Conservation (phyloP, 192 early-diverging fungal species). For the Pilaira anomala region DNA sequence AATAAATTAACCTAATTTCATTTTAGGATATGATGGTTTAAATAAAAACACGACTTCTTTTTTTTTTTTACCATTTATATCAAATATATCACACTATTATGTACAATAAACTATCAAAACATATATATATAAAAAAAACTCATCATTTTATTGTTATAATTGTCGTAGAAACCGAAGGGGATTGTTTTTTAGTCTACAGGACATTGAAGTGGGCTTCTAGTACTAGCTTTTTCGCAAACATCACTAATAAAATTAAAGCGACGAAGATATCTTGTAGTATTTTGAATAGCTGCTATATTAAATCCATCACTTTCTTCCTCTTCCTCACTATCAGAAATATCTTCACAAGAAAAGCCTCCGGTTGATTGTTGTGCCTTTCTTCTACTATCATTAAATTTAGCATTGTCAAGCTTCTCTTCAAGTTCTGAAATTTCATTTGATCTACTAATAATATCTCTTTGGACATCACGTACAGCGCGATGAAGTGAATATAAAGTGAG, state of each 20-base stretch:
- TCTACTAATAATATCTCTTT: conserved; percentile 10
- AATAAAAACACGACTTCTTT: not conserved
- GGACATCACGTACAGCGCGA: conserved; percentile 11
- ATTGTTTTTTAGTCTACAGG: too few species aligned
- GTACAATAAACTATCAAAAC: not conserved
- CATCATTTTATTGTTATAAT: too few species aligned
- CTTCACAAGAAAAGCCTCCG: not conserved
- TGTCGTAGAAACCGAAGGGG: too few species aligned
- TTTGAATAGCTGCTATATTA: not conserved
- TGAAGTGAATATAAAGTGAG: conserved; percentile 11
- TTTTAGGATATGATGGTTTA: conserved; percentile 30
- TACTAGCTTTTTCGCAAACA: conserved; percentile 5
- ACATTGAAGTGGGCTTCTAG: not conserved
- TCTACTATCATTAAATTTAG: not conserved
- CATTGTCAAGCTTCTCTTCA: not conserved
- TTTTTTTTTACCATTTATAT: not conserved
- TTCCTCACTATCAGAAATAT: conserved; percentile 7
- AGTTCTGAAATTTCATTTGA: conserved; percentile 3
- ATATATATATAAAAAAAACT: not conserved
- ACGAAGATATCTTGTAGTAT: conserved; percentile 4
- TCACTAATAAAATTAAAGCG: conserved; percentile 4
- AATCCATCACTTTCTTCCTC: not conserved
- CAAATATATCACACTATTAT: too few species aligned
- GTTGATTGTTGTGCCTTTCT: not conserved
- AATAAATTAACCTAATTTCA: not conserved